Conservation (phyloP, 1,284 basidiomycete species). For the Cutaneotrichosporon mucoides region DNA sequence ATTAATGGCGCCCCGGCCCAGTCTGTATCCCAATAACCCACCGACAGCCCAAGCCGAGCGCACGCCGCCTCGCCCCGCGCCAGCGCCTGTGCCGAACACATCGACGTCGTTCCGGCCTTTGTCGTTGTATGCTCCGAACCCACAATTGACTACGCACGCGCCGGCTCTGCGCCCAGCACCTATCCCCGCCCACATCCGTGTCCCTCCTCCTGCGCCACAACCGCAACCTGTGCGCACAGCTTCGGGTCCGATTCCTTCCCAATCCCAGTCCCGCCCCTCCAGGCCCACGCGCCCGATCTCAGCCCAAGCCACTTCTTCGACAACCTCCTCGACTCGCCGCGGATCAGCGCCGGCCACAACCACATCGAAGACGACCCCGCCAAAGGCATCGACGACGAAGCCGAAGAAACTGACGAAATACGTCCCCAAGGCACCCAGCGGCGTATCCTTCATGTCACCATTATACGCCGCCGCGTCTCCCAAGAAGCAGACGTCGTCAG, state of each 20-base stretch:
- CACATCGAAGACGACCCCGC: not conserved
- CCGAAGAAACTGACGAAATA: constrained; percentile 1
- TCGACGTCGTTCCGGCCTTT: not conserved
- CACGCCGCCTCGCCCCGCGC: not conserved
- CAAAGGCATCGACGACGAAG: not conserved
- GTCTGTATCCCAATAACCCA: not conserved
- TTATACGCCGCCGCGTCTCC: not conserved
- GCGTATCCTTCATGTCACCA: not conserved
- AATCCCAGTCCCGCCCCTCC: no score
- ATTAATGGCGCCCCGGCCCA: not conserved
- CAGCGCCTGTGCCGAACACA: not conserved
- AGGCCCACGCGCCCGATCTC: no score
- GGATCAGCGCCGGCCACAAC: not conserved
- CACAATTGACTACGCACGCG: not conserved
- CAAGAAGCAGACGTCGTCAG: not conserved
- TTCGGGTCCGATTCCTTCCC: no score
- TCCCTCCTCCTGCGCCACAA: no score
- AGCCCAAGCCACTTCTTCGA: no score
- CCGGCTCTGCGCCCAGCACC: not conserved
- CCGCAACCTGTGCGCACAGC: no score
- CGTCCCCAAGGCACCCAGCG: not conserved
- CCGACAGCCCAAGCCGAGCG: not conserved
- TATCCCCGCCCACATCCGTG: not conserved
- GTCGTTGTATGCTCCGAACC: not conserved
- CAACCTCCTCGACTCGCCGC: no score